Conservation (phyloP, 1,284 basidiomycete species). For the Puccinia hordei region DNA sequence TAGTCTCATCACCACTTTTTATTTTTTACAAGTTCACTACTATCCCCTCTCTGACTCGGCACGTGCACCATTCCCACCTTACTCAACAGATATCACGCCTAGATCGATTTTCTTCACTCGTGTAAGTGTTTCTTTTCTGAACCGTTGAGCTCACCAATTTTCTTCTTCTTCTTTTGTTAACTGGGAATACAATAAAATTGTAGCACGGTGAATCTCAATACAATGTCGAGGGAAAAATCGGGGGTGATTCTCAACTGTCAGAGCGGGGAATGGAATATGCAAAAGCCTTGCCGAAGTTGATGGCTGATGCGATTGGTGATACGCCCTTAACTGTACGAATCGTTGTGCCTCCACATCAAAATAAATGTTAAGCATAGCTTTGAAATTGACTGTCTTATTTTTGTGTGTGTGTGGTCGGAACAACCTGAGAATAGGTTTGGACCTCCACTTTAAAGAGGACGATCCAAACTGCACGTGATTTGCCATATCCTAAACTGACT, state of each 20-base stretch:
- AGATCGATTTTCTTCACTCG: slow-evolving; percentile 94
- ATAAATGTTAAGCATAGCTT: not conserved
- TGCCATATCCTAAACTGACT: slow-evolving; percentile 88
- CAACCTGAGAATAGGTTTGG: slow-evolving; percentile 67
- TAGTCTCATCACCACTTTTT: not conserved
- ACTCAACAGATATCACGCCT: slow-evolving; percentile 80
- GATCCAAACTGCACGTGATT: slow-evolving; percentile 79
- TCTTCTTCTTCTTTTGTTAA: slow-evolving; percentile 34
- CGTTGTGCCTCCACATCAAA: not conserved
- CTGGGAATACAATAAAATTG: too few species aligned
- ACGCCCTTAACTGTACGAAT: slow-evolving; percentile 71
- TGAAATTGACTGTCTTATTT: not conserved
- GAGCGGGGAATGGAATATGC: slow-evolving; percentile 83
- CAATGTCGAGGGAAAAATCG: slow-evolving; percentile 95
- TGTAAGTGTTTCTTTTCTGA: slow-evolving; percentile 62
- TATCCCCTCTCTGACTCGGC: too few species aligned
- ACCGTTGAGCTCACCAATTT: slow-evolving; percentile 10
- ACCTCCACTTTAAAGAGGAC: slow-evolving; percentile 92
- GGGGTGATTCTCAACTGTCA: slow-evolving; percentile 88
- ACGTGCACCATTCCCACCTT: too few species aligned
- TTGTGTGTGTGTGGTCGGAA: not conserved
- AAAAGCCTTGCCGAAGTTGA: slow-evolving; percentile 77
- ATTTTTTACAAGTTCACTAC: too few species aligned
- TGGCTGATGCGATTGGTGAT: slow-evolving; percentile 88
- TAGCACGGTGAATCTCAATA: slow-evolving; percentile 98